Base-by-base conservation (phyloP, 345 rosid genomes). In the Bruguiera sexangula region DNA sequence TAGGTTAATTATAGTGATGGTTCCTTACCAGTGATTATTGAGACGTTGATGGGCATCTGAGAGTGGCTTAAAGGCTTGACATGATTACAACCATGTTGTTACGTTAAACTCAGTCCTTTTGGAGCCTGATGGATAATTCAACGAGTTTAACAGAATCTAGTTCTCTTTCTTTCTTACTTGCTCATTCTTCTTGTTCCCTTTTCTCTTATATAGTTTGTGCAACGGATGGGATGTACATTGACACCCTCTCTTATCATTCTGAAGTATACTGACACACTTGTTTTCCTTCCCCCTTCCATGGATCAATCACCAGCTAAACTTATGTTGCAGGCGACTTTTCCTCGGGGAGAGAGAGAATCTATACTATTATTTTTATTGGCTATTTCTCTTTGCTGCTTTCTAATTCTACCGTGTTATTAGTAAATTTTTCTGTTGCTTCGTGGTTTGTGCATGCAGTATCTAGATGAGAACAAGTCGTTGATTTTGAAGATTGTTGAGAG, bases 401-500 rank as follows among this genome's bases (percentile, higher is more conserved):
- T 27, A 56, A 22, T 56, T 24, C 16, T 56, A 27, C 30, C 24
- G 24, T 56, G 50, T 55, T 24, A 55, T 55, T 21, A 8, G 5
- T 21, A 55, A 21, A 54, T 8, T 55, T 55, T 55, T 55, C 30
- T 22, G 30, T 22, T 8, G 30, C 22, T 10, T 56, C 9, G 0
- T 56, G 57, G 36, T 63, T 60, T 70, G 50, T 76, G 60, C 53
- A 34, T 86, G 83, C 89, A 96, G 99, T 96, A 90, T 83, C 85
- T 96, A 67, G 99, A 96, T 70, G 99, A 96, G 84, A 96, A 96
- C 91, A 96, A 96, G 84, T 96, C 99, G 0, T 82, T 96, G 94
- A 96, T 96, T 82, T 81, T 96, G 89, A 96, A 96, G 94, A 96
- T 96, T 16, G 99, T 96, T 51, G 99, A 96, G 83, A 90, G 97